phyloP scores from a whole-genome alignment of 371 early-diverging fungal species.

The Funneliformis caledonium region DNA sequence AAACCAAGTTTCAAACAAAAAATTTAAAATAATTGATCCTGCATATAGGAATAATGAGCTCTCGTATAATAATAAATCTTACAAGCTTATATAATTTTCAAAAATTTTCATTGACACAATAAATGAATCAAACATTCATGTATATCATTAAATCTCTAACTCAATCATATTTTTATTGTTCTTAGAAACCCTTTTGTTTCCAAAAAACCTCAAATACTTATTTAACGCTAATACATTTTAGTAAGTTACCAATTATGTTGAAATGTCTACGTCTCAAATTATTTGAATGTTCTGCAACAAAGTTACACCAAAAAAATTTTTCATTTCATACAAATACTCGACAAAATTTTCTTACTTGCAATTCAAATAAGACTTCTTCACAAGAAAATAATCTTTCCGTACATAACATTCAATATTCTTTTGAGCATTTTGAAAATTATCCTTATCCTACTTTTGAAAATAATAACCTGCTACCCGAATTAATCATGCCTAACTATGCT shows the following conservation, averaged over 20 bases:
- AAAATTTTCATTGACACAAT: background rate
- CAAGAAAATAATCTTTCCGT: background rate
- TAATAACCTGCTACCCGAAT: background rate
- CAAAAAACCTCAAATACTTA: background rate
- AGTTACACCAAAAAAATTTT: background rate
- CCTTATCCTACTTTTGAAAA: background rate
- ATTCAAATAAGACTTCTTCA: background rate
- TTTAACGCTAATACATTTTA: too few species aligned
- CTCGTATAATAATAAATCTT: background rate
- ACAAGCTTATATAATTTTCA: background rate
- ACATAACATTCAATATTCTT: too few species aligned
- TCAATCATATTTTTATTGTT: background rate
- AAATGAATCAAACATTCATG: background rate
- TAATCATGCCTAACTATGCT: background rate
- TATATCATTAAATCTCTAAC: background rate
- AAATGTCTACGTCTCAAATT: background rate
- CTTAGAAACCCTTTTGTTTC: background rate
- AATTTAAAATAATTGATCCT: background rate
- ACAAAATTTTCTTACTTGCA: background rate
- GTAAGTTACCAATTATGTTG: background rate
- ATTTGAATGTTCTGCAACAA: too few species aligned
- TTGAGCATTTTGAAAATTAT: too few species aligned
- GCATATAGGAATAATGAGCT: too few species aligned
- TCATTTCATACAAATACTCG: background rate
- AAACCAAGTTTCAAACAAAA: background rate